Conservation (phyloP, 2,329 filamentous ascomycete genomes). For the Hymenotorrendiella dingleyae region DNA sequence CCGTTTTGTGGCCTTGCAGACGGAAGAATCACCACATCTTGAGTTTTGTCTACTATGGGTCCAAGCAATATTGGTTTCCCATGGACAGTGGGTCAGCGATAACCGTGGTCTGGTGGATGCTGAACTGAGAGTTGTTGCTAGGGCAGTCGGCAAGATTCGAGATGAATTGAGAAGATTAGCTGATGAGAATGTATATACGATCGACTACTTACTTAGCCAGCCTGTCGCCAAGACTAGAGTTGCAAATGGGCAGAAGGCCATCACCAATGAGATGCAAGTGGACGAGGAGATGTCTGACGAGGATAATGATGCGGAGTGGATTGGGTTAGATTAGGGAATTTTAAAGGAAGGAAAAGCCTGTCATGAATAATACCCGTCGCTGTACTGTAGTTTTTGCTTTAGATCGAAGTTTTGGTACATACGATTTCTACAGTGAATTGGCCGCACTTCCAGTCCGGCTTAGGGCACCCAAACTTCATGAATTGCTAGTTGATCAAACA, state of each 20-base stretch:
- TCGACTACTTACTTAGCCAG: constrained; percentile 70
- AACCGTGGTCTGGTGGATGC: constrained; percentile 74
- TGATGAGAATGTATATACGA: constrained; percentile 82
- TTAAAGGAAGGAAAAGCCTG: not conserved
- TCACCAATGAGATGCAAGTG: constrained; percentile 31
- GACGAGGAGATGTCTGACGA: constrained; percentile 27
- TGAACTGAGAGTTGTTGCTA: constrained; percentile 76
- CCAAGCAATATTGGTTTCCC: constrained; percentile 71
- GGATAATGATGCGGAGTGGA: constrained; percentile 45
- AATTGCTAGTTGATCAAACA: too few species aligned
- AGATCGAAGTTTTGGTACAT: too few species aligned
- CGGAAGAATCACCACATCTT: constrained; percentile 85
- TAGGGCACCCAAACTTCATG: too few species aligned
- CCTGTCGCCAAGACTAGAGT: constrained; percentile 32
- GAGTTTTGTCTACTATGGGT: constrained; percentile 96
- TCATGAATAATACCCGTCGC: too few species aligned
- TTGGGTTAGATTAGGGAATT: constrained; percentile 42
- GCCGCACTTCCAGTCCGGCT: too few species aligned
- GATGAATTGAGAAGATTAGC: constrained; percentile 77
- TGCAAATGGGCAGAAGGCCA: constrained; percentile 30
- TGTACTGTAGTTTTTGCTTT: too few species aligned
- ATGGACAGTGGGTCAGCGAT: constrained; percentile 80
- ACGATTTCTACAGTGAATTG: too few species aligned
- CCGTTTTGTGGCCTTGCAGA: constrained; percentile 80
- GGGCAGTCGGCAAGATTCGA: constrained; percentile 73